A percentile compares a stretch with the other conserved stretches of the same genome.
phyloP scores from a whole-genome alignment of 1,284 basidiomycete species.

The Phaffia rhodozyma region DNA sequence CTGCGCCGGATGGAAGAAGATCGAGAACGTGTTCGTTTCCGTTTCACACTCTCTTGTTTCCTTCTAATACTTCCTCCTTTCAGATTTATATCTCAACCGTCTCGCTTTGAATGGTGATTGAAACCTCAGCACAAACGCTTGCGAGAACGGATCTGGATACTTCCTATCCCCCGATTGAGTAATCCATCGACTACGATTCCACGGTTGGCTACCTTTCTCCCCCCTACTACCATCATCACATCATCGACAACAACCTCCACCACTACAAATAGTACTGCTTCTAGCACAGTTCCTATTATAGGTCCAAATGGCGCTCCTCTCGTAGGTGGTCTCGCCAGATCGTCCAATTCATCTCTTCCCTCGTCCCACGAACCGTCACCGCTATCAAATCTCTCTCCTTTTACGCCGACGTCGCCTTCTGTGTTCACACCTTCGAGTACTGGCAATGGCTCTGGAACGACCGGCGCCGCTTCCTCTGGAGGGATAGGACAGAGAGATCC shows the following conservation, averaged over 20 bases:
- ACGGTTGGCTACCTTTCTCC: slow-evolving; percentile 16
- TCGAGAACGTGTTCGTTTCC: slow-evolving; percentile 52
- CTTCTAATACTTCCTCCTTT: background rate
- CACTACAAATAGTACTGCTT: background rate
- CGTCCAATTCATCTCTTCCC: slow-evolving; percentile 13
- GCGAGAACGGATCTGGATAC: slow-evolving; percentile 84
- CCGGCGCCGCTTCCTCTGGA: slow-evolving; percentile 23
- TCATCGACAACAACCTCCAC: slow-evolving; percentile 26
- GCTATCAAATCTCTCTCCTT: slow-evolving; percentile 3
- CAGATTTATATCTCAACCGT: background rate
- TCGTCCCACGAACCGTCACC: slow-evolving; percentile 2
- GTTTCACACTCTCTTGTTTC: background rate
- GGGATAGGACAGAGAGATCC: slow-evolving; percentile 32
- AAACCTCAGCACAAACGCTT: slow-evolving; percentile 61
- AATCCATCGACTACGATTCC: slow-evolving; percentile 12
- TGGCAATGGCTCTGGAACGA: slow-evolving; percentile 19
- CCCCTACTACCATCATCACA: slow-evolving; percentile 20
- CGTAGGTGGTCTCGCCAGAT: background rate
- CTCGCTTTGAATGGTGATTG: too few species aligned
- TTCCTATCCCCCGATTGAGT: slow-evolving; percentile 36
- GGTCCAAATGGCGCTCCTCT: background rate
- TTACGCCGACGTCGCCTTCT: slow-evolving; percentile 25
- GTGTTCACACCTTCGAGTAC: slow-evolving; percentile 10
- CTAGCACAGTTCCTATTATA: slow-evolving; percentile 17
- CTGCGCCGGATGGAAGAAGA: slow-evolving; percentile 88